These are phyloP conservation scores for Bruguiera gymnorhiza DNA, from an alignment of 345 rosid species.

Conservation along the genomic window DNA sequence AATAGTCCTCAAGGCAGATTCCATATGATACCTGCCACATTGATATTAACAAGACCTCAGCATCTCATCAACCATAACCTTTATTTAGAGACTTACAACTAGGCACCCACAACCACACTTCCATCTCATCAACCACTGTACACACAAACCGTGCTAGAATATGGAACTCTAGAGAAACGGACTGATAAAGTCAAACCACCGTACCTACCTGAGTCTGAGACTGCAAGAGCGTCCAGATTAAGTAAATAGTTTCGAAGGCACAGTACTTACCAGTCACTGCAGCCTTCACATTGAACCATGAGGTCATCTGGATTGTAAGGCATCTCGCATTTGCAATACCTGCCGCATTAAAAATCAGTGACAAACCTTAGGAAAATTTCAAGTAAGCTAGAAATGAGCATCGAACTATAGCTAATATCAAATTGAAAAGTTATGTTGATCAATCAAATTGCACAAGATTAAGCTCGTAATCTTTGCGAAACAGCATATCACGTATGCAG, in stretches of 20 bases:
- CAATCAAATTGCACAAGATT: too few species aligned
- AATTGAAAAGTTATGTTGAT: too few species aligned
- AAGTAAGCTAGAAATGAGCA: not conserved
- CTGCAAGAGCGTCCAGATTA: conserved; percentile 5
- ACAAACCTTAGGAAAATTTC: not conserved
- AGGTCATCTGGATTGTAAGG: conserved; percentile 95
- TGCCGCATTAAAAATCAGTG: conserved; percentile 20
- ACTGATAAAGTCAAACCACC: not conserved
- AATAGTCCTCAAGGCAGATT: not conserved
- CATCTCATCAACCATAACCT: not conserved
- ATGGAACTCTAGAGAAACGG: not conserved
- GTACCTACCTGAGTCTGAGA: not conserved
- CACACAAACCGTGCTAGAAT: too few species aligned
- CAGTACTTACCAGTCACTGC: conserved; percentile 72
- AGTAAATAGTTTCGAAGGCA: not conserved
- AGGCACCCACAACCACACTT: too few species aligned
- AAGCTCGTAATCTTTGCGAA: too few species aligned
- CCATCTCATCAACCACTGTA: too few species aligned
- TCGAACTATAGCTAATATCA: too few species aligned
- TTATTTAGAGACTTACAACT: not conserved
- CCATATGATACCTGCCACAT: not conserved
- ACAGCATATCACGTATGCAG: too few species aligned
- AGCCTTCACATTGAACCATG: conserved; percentile 91
- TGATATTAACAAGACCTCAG: not conserved
- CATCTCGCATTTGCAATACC: conserved; percentile 99